Evolutionary conservation across 352 stramenopile genomes (phyloP).

Genomic region (Phytophthora colocasiae): DNA sequence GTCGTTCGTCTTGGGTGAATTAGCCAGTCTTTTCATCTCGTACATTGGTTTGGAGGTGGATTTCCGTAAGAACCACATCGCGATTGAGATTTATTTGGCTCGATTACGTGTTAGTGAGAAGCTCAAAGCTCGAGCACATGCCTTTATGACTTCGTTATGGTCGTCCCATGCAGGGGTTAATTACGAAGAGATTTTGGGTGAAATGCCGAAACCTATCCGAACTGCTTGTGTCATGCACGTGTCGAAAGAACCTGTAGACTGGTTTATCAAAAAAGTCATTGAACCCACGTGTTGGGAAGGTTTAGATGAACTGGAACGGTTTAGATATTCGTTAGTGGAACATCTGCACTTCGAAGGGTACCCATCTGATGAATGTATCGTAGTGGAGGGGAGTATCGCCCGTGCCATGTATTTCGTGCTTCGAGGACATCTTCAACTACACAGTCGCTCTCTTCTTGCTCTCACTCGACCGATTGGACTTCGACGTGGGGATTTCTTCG

Average conservation of each 20-base stretch:
- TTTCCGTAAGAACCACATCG: slow-evolving; percentile 69
- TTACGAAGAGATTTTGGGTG: slow-evolving; percentile 57
- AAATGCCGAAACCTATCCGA: slow-evolving; percentile 55
- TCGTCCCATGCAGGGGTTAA: slow-evolving; percentile 61
- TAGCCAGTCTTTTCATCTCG: slow-evolving; percentile 63
- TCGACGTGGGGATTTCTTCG: slow-evolving; percentile 61
- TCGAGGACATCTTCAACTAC: slow-evolving; percentile 52
- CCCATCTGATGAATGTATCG: slow-evolving; percentile 59
- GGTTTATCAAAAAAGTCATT: slow-evolving; percentile 49
- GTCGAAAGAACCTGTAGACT: slow-evolving; percentile 41
- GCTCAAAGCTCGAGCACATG: slow-evolving; percentile 42
- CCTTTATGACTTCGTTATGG: slow-evolving; percentile 64
- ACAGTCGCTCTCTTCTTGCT: slow-evolving; percentile 33
- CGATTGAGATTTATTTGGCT: slow-evolving; percentile 51
- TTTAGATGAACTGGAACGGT: slow-evolving; percentile 28
- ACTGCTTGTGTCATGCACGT: slow-evolving; percentile 57
- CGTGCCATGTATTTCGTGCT: slow-evolving; percentile 79
- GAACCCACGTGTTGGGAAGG: slow-evolving; percentile 34
- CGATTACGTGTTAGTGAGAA: slow-evolving; percentile 39
- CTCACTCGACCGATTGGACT: slow-evolving; percentile 32
- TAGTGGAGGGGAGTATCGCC: slow-evolving; percentile 66
- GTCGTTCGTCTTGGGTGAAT: slow-evolving; percentile 61
- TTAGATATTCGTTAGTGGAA: slow-evolving; percentile 42
- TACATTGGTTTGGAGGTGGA: slow-evolving; percentile 65
- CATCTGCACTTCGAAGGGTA: slow-evolving; percentile 73